Percentiles rank a stretch among this genome's conserved stretches.
Conservation (phyloP, 2,329 filamentous ascomycete species). For the Emmonsia crescens region DNA sequence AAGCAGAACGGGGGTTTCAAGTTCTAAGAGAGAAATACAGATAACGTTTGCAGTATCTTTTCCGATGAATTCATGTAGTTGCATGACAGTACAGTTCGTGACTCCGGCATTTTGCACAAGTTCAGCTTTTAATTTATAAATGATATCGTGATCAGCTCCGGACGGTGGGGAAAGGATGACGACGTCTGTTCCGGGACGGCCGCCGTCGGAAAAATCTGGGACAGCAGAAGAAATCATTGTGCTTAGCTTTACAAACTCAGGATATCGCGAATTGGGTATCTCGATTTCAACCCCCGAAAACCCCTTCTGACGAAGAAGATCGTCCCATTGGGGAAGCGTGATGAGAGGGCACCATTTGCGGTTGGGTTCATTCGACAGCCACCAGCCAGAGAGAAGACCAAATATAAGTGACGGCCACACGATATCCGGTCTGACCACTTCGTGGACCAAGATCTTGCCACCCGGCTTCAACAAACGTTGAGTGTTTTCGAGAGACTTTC, state of each 20-base stretch:
- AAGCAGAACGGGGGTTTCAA: slow-evolving; percentile 12
- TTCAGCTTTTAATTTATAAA: neutral
- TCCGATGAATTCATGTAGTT: slow-evolving; percentile 13
- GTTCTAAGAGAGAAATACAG: slow-evolving; percentile 17
- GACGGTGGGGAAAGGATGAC: slow-evolving; percentile 2
- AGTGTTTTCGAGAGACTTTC: slow-evolving; percentile 22
- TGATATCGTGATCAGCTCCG: slow-evolving; percentile 2
- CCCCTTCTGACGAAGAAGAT: slow-evolving; percentile 6
- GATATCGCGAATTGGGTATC: slow-evolving; percentile 7
- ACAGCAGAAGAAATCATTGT: slow-evolving; percentile 13
- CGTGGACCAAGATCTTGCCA: slow-evolving; percentile 35
- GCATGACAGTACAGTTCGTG: slow-evolving; percentile 10
- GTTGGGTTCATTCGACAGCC: slow-evolving; percentile 14
- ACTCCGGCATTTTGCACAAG: slow-evolving; percentile 5
- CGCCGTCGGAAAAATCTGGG: neutral
- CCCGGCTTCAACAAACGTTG: slow-evolving; percentile 32
- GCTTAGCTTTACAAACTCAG: slow-evolving; percentile 13
- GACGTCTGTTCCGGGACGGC: neutral
- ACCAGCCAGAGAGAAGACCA: slow-evolving; percentile 18
- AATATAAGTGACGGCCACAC: slow-evolving; percentile 11
- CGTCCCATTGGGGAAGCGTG: slow-evolving; percentile 7
- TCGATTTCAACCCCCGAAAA: slow-evolving; percentile 11
- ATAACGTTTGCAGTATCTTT: slow-evolving; percentile 13
- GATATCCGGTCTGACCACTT: slow-evolving; percentile 21
- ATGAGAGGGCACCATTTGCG: slow-evolving; percentile 10